Base-by-base conservation (phyloP, 176 grass and related monocot species). In the Cenchrus purpureus region DNA sequence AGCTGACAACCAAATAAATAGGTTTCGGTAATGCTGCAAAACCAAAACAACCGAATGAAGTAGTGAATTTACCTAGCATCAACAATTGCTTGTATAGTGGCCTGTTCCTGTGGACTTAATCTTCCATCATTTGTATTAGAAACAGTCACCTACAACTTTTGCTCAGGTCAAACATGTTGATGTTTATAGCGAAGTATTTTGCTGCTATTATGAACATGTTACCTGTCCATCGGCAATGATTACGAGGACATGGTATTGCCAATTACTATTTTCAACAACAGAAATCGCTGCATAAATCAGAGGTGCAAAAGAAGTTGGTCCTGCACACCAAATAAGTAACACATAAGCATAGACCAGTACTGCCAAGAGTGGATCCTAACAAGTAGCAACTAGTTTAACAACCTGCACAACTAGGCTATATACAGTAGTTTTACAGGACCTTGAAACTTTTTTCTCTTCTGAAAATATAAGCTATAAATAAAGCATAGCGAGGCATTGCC, bases 171-270 rank as follows among this genome's bases (percentile, higher is more conserved):
- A 62, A 70, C 37, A 43, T 42, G 67, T 28, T 85, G 71, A 78
- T 65, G 60, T 43, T 66, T 57, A 10, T 31, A 82, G 17, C 25
- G 3, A 73, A 86, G 10, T 71, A 84, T 87, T 61, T 67, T 54
- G 6, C 59, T 87, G n/a, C n/a, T 84, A 56, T 62, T 67, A 77
- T 54, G 62, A 65, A 82, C 60, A 53, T 15, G 68, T 79, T 84
- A 98, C 96, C 89, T 98, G 93, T 61, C 93, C 96, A 87, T 98
- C 93, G 72, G 95, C 95, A 86, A 98, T 91, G 84, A 98, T 98
- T 74, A 98, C 92, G 16, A 98, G 95, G 65, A 95, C 92, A 90
- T 95, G 95, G 83, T 95, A 95, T n/a, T 98, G 95, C 79, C 82
- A 91, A 59, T 94, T 94, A 89, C 85, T 93, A 52, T 48, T 95